Base-by-base conservation (phyloP, 257 asterid species). In the Ehretia macrophylla region DNA sequence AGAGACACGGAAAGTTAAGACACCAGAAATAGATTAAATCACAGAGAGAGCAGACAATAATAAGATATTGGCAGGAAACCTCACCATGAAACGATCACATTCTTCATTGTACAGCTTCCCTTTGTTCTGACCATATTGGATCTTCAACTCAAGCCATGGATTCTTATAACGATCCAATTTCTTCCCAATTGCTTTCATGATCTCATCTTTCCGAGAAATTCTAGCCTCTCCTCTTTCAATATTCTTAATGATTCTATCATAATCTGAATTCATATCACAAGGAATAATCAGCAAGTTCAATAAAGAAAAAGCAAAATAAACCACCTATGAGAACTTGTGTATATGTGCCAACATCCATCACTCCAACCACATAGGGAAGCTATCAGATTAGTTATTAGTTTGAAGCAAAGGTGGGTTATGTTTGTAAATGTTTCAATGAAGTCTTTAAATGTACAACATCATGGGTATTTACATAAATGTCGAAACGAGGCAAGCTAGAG, bases 151-250 rank as follows among this genome's bases (percentile, higher is more conserved):
- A 67, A 86, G 73, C 97, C 99, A 93, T 45, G 99, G 99, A 75
- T 93, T 93, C 83, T 87, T 89, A 53, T 89, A 93, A 61, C 97
- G 96, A 50, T 93, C 97, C 87, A 93, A 38, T 67, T 93, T 89
- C 82, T 93, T 93, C 63, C 95, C 96, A 13, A 93, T 85, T 32
- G 97, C 97, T 75, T 86, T 89, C 99, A 89, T 86, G 75, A 93
- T 93, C 85, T 93, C 99, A 70, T 93, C 97, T 78, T 83, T 89
- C 61, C 99, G 75, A 0, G 96, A 85, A 68, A 93, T 93, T 76
- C 99, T 85, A 39, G 95, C 96, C 76, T 93, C 99, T 60, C 99
- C 99, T 72, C 97, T 85, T 71, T 93, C 99, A 63, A 93, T 93
- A 69, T 87, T 80, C 79, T 89, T 93, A 37, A 89, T 83, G 73